Percentiles rank a stretch among this genome's conserved stretches.
phyloP scores from a whole-genome alignment of 1,284 basidiomycete genomes.

The Testicularia cyperi region DNA sequence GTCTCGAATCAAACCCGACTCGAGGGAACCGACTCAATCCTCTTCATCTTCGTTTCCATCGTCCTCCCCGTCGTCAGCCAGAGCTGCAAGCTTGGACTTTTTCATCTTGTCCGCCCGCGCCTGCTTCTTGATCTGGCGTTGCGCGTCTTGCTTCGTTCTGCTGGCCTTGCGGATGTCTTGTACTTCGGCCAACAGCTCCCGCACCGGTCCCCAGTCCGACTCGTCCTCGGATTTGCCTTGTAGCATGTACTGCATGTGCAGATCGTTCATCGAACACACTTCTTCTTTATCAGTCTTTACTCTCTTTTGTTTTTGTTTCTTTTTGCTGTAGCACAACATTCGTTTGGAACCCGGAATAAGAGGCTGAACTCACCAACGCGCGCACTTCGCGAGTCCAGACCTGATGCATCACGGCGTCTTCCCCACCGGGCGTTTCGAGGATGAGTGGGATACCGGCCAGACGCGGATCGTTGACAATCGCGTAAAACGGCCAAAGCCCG shows the following conservation, averaged over 20 bases:
- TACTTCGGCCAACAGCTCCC: background rate
- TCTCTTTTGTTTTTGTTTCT: no score
- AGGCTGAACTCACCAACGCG: slow-evolving; percentile 2
- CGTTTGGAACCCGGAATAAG: background rate
- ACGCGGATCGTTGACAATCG: slow-evolving; percentile 71
- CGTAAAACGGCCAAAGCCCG: slow-evolving; percentile 69
- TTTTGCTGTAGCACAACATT: no score
- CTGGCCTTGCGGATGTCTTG: background rate
- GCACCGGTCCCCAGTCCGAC: background rate
- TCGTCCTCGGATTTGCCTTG: background rate
- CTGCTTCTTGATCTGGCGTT: background rate
- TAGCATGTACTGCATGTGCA: background rate
- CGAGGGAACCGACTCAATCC: no score
- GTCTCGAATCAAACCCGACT: no score
- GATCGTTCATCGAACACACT: no score
- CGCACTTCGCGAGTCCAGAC: slow-evolving; percentile 75
- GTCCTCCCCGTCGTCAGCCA: no score
- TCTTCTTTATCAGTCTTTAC: no score
- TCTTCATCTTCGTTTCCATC: no score
- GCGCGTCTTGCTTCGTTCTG: background rate
- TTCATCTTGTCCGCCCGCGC: no score
- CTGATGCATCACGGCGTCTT: slow-evolving; percentile 63
- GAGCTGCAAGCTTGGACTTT: no score
- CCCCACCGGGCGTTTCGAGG: slow-evolving; percentile 75
- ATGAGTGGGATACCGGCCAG: slow-evolving; percentile 74